These are phyloP conservation scores for Plectosphaerella sp. DNA, from an alignment of 2,329 filamentous ascomycete genomes.

Conservation along the genomic window DNA sequence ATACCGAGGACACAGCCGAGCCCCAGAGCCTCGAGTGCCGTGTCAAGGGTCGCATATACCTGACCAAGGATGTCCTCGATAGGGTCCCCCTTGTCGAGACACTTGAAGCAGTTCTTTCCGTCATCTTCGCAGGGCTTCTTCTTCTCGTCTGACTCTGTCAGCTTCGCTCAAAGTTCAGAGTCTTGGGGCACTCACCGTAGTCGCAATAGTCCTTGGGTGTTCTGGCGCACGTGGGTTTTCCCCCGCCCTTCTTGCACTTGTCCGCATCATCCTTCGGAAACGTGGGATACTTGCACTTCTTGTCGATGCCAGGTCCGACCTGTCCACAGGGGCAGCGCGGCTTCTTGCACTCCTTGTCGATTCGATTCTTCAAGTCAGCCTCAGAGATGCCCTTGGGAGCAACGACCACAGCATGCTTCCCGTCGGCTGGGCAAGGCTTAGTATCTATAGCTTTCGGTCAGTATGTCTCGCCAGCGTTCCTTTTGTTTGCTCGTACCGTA, in stretches of 20 bases:
- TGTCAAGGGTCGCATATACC: neutral
- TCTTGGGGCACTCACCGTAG: neutral
- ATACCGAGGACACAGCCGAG: neutral
- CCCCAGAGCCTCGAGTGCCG: neutral
- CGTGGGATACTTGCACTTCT: neutral
- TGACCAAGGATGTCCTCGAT: neutral
- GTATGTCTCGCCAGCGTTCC: too few species aligned
- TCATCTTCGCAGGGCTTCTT: neutral
- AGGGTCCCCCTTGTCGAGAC: neutral
- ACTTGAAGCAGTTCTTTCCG: neutral
- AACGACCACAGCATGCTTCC: neutral
- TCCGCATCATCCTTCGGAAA: neutral
- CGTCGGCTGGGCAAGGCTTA: neutral
- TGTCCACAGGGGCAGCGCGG: neutral
- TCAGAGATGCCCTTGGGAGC: neutral
- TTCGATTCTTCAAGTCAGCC: neutral
- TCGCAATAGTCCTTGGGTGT: neutral
- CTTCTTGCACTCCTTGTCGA: conserved; percentile 1
- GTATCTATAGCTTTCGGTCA: neutral
- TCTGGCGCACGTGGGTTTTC: neutral
- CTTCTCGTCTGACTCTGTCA: neutral
- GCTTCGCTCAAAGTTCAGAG: neutral
- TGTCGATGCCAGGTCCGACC: neutral
- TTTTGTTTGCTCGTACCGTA: neutral
- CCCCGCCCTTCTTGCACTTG: neutral